phyloP scores from a whole-genome alignment of 2,329 filamentous ascomycete species.

The Colletotrichum sp. region DNA sequence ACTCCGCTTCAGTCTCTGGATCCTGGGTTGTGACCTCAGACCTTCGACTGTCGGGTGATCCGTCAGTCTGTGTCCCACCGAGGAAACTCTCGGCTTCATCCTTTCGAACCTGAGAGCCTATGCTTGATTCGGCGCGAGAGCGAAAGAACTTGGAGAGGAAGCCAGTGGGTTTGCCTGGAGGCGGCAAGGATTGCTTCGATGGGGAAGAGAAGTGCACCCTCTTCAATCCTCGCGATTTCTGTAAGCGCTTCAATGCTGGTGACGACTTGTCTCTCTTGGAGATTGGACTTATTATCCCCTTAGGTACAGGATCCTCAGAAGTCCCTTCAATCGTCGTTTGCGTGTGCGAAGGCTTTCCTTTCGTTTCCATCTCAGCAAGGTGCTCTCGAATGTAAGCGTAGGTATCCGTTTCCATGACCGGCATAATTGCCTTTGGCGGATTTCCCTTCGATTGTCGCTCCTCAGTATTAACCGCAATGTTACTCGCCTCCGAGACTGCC shows the following conservation, averaged over 20 bases:
- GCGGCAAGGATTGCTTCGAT: not conserved
- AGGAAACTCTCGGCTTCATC: not conserved
- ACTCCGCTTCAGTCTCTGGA: not conserved
- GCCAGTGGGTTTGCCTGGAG: not conserved
- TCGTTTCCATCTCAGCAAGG: slow-evolving; percentile 5
- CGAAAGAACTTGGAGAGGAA: slow-evolving; percentile 6
- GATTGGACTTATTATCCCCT: not conserved
- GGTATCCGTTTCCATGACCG: slow-evolving; percentile 2
- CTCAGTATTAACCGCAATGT: not conserved
- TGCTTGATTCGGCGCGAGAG: not conserved
- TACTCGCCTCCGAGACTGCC: not conserved
- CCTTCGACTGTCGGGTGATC: not conserved
- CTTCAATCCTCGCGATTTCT: slow-evolving; percentile 10
- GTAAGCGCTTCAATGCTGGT: slow-evolving; percentile 11
- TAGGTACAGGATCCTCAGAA: not conserved
- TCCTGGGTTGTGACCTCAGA: not conserved
- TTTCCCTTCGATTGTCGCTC: not conserved
- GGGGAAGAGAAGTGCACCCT: slow-evolving; percentile 12
- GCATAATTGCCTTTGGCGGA: not conserved
- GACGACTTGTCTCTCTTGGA: not conserved
- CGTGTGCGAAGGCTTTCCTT: not conserved
- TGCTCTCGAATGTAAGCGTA: slow-evolving; percentile 9
- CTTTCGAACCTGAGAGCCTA: not conserved
- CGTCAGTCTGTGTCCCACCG: not conserved
- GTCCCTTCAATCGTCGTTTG: not conserved